A percentile compares a stretch with the other conserved stretches of the same genome.
Conservation (phyloP, 2,329 filamentous ascomycete species). For the Orbilia blumenaviensis region DNA sequence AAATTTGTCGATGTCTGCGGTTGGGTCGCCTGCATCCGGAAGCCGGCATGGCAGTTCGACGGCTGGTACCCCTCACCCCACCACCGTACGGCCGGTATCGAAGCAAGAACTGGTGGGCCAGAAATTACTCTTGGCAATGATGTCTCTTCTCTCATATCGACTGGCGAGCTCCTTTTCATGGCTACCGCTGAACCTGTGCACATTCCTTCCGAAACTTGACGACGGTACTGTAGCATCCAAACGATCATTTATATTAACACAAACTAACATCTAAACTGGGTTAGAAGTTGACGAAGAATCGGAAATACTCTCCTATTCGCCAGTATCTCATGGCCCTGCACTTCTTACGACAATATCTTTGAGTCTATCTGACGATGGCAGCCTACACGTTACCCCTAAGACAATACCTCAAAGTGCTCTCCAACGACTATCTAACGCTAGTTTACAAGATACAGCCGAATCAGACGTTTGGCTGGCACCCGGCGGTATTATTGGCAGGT, state of each 20-base stretch:
- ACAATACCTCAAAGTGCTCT: slow-evolving; percentile 32
- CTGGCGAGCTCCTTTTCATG: slow-evolving; percentile 39
- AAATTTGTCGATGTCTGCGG: slow-evolving; percentile 1
- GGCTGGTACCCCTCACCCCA: slow-evolving; percentile 22
- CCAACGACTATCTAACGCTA: slow-evolving; percentile 3
- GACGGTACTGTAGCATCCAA: background rate
- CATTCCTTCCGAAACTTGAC: slow-evolving; percentile 23
- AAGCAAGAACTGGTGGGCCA: slow-evolving; percentile 43
- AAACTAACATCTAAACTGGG: slow-evolving; percentile 2
- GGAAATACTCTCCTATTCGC: slow-evolving; percentile 33
- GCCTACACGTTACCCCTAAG: slow-evolving; percentile 31
- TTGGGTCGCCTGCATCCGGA: slow-evolving; percentile 29
- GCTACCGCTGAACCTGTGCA: slow-evolving; percentile 48
- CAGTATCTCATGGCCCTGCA: slow-evolving; percentile 17
- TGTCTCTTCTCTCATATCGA: slow-evolving; percentile 48
- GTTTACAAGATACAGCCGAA: slow-evolving; percentile 12
- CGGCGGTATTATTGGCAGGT: slow-evolving; percentile 35
- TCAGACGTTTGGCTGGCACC: slow-evolving; percentile 48
- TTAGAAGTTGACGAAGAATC: background rate
- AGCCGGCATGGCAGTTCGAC: slow-evolving; percentile 28
- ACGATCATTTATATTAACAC: background rate
- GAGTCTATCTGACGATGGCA: slow-evolving; percentile 33
- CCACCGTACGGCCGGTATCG: slow-evolving; percentile 3
- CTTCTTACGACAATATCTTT: slow-evolving; percentile 41
- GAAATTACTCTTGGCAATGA: slow-evolving; percentile 34